Conservation (phyloP, 371 early-diverging fungal genomes). For the Mucor plumbeus region DNA sequence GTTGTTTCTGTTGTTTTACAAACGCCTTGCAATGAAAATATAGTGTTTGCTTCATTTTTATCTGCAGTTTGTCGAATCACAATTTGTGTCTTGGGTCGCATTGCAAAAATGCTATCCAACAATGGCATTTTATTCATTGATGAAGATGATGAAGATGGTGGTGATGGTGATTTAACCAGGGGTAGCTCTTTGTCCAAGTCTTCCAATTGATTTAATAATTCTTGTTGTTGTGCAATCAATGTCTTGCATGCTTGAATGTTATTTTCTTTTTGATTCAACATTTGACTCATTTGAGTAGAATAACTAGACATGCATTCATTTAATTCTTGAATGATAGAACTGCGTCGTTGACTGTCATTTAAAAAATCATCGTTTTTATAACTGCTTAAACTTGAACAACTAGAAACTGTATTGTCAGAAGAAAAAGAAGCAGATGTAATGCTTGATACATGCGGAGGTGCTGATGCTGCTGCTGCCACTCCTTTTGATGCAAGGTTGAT, state of each 20-base stretch:
- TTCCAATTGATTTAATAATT: conserved; percentile 12
- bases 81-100: conserved; percentile 5
- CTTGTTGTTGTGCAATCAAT: conserved; percentile 19
- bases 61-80: conserved; percentile 17
- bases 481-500: neutral
- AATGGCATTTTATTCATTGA: neutral
- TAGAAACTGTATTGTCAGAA: neutral
- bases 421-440: neutral
- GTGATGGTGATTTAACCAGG: neutral
- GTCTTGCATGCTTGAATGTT: conserved; percentile 17
- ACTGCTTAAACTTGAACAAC: neutral
- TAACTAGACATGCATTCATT: conserved; percentile 17
- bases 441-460: neutral
- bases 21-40: conserved; percentile 21
- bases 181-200: neutral
- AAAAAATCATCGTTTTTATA: neutral
- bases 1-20: conserved; percentile 23
- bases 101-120: neutral
- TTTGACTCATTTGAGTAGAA: conserved; percentile 19
- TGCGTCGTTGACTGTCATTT: neutral
- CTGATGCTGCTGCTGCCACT: conserved; percentile 1
- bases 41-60: conserved; percentile 17
- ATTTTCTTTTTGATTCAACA: neutral
- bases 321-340: conserved; percentile 12
- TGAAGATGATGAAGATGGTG: neutral